phyloP scores from a whole-genome alignment of 1,284 basidiomycete genomes.

The Trichosporon inkin region DNA sequence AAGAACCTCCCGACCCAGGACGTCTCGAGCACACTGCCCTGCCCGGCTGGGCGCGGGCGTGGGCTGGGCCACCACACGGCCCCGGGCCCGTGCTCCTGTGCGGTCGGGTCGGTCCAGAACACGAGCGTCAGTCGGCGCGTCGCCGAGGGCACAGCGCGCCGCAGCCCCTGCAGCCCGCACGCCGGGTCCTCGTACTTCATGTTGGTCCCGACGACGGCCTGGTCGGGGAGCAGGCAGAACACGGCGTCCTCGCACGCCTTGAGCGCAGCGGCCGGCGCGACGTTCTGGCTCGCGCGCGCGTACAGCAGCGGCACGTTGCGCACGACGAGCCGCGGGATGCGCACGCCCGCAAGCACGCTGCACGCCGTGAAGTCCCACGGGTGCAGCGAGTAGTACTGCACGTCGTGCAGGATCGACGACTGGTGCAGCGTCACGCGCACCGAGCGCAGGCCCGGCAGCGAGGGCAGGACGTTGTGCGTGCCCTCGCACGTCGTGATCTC shows the following conservation, averaged over 20 bases:
- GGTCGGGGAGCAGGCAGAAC: constrained; percentile 10
- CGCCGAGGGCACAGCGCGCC: background rate
- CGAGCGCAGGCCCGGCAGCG: background rate
- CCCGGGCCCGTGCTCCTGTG: background rate
- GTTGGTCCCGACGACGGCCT: constrained; percentile 16
- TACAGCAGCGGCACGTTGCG: constrained; percentile 18
- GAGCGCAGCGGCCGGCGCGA: background rate
- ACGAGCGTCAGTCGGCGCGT: background rate
- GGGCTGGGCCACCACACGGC: background rate
- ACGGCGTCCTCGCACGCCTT: background rate
- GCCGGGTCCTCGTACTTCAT: constrained; percentile 15
- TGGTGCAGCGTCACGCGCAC: constrained; percentile 6
- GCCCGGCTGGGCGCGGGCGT: background rate
- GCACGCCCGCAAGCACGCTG: background rate
- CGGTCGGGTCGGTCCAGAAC: constrained; percentile 5
- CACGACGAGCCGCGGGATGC: background rate
- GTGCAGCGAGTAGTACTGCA: constrained; percentile 2
- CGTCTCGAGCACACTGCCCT: background rate
- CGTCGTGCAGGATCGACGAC: background rate
- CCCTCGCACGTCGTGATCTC: background rate
- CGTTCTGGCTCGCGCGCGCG: background rate
- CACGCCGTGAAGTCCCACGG: constrained; percentile 5
- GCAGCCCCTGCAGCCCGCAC: background rate
- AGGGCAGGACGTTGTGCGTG: background rate
- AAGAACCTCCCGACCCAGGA: background rate